Percentiles rank a stretch among this genome's conserved stretches.
Evolutionary conservation across 2,329 filamentous ascomycete species (phyloP).

Genomic region (Talaromyces amestolkiae): DNA sequence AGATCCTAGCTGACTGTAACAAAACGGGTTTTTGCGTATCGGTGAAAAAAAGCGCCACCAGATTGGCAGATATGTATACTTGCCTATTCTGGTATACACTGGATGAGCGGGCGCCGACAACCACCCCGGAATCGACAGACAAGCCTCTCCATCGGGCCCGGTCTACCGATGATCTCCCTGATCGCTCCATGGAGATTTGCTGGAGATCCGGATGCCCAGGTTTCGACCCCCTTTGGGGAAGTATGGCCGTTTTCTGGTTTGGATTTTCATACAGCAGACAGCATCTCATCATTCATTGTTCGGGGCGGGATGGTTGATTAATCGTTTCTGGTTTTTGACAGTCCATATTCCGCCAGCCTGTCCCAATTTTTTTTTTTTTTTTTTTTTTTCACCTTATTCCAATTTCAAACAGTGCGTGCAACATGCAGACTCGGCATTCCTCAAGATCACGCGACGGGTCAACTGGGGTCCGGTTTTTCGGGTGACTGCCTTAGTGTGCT

Average conservation of each 20-base stretch:
- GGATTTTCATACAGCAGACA: background rate
- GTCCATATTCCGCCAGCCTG: background rate
- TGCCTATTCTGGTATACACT: constrained; percentile 19
- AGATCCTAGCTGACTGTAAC: constrained; percentile 2
- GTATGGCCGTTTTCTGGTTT: background rate
- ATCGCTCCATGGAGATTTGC: background rate
- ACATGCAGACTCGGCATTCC: constrained; percentile 18
- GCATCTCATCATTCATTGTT: background rate
- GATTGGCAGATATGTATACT: constrained; percentile 16
- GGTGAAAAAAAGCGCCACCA: constrained; percentile 13
- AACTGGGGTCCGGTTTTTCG: constrained; percentile 27
- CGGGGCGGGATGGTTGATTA: background rate
- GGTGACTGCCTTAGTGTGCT: constrained; percentile 35
- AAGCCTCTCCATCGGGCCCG: constrained; percentile 10
- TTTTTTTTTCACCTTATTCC: too few relatives aligned
- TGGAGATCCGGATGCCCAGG: background rate
- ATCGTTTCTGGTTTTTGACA: background rate
- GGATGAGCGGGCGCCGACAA: background rate
- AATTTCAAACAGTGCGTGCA: background rate
- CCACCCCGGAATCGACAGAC: background rate
- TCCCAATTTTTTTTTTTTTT: background rate
- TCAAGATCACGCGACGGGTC: constrained; percentile 35
- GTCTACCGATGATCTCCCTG: constrained; percentile 11
- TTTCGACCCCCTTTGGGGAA: background rate
- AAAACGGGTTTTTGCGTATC: constrained; percentile 2